Base-by-base conservation (phyloP, 306 rosid genomes). In the Trichosanthes truncata region DNA sequence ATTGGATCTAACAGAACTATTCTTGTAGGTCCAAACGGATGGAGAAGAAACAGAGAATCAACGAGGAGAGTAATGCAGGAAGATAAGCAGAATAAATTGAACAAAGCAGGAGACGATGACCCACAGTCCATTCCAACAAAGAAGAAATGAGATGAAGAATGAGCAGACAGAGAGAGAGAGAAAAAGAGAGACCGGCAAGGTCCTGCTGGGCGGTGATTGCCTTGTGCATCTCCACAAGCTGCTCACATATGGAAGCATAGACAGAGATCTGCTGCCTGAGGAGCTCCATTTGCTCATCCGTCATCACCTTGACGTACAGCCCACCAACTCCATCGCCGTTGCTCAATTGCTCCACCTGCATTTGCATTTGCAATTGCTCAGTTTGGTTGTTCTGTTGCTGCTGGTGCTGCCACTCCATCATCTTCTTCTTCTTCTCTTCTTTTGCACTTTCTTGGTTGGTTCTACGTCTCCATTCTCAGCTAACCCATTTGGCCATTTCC, bases 201-300 rank as follows among this genome's bases (percentile, higher is more conserved):
- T 89, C 89, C 1, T 89, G 96, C 60, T 88, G 93, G 53, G 93
- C 81, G 46, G 93, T 74, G 63, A 87, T 75, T 74, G 91, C 78
- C 57, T 90, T 90, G 71, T 90, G 96, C 92, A 92, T 82, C 82
- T 90, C 85, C 77, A 86, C 91, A 20, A 90, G 96, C 45, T 87
- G 91, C 15, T 92, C 93, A 17, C 89, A 92, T 0, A 92, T 87
- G 85, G 89, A 77, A 52, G 90, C 82, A 80, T 92, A 92, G 57
- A 88, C 90, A 26, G 91, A 84, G 56, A 92, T 92, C 82, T 92
- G 96, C 26, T 82, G 87, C 46, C 93, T 57, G 0, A 92, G 88
- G 1, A 88, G 78, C 77, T 93, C 93, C 88, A 91, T 76, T 86
- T 93, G 93, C 38, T 91, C 96, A 29, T 93, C 96, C 0, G 91